These are phyloP conservation scores for Orbilia ellipsospora DNA, from an alignment of 2,329 filamentous ascomycete genomes.

Conservation along the genomic window DNA sequence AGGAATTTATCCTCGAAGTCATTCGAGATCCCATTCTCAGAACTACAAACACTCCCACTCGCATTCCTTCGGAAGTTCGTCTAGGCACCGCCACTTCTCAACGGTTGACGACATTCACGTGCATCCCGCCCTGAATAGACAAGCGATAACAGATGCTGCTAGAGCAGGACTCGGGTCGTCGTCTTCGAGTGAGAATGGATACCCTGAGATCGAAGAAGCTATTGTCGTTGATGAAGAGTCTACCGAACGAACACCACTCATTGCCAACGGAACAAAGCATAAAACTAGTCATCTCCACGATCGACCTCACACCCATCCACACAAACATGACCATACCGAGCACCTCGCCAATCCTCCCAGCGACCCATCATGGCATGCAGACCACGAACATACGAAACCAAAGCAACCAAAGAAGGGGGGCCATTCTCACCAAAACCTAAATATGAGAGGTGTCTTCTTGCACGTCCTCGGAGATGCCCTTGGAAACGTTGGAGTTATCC, in stretches of 20 bases:
- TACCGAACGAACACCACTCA: constrained; percentile 64
- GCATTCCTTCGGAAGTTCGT: constrained; percentile 63
- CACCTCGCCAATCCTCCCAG: constrained; percentile 58
- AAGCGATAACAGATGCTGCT: constrained; percentile 90
- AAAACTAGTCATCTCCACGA: constrained; percentile 60
- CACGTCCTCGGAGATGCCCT: constrained; percentile 84
- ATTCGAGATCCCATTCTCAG: constrained; percentile 59
- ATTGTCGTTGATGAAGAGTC: constrained; percentile 60
- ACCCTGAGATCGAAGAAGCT: constrained; percentile 67
- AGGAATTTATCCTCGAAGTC: constrained; percentile 60
- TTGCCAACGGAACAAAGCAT: constrained; percentile 57
- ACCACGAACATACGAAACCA: constrained; percentile 84
- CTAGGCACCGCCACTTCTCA: constrained; percentile 58
- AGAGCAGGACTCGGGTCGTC: constrained; percentile 69
- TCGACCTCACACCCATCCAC: constrained; percentile 60
- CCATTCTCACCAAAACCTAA: constrained; percentile 87
- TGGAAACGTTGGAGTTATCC: constrained; percentile 86
- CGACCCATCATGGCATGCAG: constrained; percentile 68
- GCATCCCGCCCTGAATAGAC: constrained; percentile 87
- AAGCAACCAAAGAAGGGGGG: constrained; percentile 71
- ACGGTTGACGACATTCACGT: constrained; percentile 75
- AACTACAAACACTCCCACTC: constrained; percentile 62
- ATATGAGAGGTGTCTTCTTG: constrained; percentile 87
- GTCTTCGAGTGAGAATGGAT: constrained; percentile 70
- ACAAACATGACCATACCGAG: constrained; percentile 56